Conservation (phyloP, 495 filamentous ascomycete species). For the Parathielavia appendiculata region DNA sequence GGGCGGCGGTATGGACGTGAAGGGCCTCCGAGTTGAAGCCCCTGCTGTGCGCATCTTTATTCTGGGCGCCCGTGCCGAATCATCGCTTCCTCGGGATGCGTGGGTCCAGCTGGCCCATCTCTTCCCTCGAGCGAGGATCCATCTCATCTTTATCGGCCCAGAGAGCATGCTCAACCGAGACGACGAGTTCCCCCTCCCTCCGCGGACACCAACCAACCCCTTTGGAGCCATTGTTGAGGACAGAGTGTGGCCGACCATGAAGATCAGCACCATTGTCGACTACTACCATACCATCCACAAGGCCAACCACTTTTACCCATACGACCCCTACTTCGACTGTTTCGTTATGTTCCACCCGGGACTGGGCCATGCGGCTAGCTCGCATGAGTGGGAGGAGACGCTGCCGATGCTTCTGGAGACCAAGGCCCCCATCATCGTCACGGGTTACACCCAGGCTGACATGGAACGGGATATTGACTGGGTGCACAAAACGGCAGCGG, state of each 20-base stretch:
- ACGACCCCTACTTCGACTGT: conserved; percentile 95
- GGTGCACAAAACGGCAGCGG: conserved; percentile 74
- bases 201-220: conserved; percentile 75
- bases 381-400: conserved; percentile 89
- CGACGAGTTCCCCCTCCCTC: conserved; percentile 82
- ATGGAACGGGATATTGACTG: conserved; percentile 87
- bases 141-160: conserved; percentile 91
- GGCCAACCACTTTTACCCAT: conserved; percentile 80
- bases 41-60: conserved; percentile 90
- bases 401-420: conserved; percentile 86
- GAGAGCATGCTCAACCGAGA: conserved; percentile 91
- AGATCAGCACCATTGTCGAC: conserved; percentile 94
- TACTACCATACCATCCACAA: conserved; percentile 97
- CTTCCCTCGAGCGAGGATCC: conserved; percentile 75
- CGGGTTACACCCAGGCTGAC: conserved; percentile 92
- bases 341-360: conserved; percentile 96
- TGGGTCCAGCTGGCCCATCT: conserved; percentile 90
- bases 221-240: conserved; percentile 92
- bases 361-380: conserved; percentile 85
- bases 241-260: conserved; percentile 74
- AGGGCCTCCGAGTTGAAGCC: conserved; percentile 72
- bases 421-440: conserved; percentile 87
- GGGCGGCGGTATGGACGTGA: conserved; percentile 68
- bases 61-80: conserved; percentile 91
- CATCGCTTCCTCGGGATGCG: conserved; percentile 84